A percentile compares a stretch with the other conserved stretches of the same genome.
phyloP scores from a whole-genome alignment of 768 basidiomycete species.

The Amanita thiersii region DNA sequence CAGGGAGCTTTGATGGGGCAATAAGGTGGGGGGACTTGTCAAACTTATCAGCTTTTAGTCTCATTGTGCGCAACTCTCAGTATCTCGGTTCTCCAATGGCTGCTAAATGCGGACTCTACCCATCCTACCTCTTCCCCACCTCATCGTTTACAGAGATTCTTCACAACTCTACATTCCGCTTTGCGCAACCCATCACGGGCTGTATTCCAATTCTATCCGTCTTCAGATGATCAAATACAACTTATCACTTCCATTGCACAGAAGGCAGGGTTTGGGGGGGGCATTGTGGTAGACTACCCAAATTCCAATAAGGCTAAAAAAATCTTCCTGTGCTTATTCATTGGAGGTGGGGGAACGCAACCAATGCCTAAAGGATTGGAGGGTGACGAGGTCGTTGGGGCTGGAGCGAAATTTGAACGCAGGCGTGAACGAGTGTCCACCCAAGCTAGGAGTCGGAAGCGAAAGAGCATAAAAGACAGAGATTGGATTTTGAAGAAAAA shows the following conservation, averaged over 20 bases:
- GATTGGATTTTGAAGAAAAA: slow-evolving; percentile 98
- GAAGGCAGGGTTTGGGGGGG: slow-evolving; percentile 94
- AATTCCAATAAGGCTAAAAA: slow-evolving; percentile 95
- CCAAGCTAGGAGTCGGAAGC: slow-evolving; percentile 55
- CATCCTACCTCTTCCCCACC: slow-evolving; percentile 85
- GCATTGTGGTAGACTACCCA: slow-evolving; percentile 93
- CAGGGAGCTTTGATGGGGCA: slow-evolving; percentile 95
- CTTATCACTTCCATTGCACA: slow-evolving; percentile 91
- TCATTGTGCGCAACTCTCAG: slow-evolving; percentile 29
- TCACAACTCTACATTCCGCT: slow-evolving; percentile 84
- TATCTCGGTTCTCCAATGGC: slow-evolving; percentile 98
- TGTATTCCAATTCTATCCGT: slow-evolving; percentile 92
- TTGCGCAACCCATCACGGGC: slow-evolving; percentile 82
- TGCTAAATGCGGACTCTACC: slow-evolving; percentile 92
- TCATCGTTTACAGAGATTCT: slow-evolving; percentile 80
- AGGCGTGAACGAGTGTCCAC: slow-evolving; percentile 61
- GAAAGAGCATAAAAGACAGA: slow-evolving; percentile 64
- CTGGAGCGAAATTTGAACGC: slow-evolving; percentile 64
- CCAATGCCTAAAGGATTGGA: slow-evolving; percentile 74
- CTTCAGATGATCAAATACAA: slow-evolving; percentile 94
- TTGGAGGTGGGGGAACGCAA: slow-evolving; percentile 63
- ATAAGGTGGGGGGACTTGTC: slow-evolving; percentile 58
- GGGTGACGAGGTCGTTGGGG: slow-evolving; percentile 51
- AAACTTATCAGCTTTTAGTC: slow-evolving; percentile 3
- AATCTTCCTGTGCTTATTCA: slow-evolving; percentile 88